Percentiles rank a stretch among this genome's conserved stretches.
Evolutionary conservation across 306 rosid species (phyloP).

Genomic region (Citrullus colocynthis): DNA sequence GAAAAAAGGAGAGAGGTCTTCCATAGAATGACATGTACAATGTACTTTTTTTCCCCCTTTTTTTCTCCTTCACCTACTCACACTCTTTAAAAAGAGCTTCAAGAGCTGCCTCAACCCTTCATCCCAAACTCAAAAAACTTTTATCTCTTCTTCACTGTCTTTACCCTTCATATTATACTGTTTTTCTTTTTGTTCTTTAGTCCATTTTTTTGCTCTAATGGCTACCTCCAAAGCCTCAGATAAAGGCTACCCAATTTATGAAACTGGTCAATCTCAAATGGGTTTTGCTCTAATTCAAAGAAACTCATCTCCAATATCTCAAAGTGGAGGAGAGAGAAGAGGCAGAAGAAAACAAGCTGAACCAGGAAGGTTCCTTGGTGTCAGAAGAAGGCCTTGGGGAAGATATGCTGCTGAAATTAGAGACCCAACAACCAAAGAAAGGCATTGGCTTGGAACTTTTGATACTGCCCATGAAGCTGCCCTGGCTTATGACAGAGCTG

Average conservation of each 20-base stretch:
- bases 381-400: constrained; percentile 93
- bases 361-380: constrained; percentile 91
- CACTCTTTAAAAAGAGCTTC: constrained; percentile 44
- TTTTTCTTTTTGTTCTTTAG: background rate
- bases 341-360: constrained; percentile 83
- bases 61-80: constrained; percentile 30
- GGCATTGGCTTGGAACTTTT: constrained; percentile 98
- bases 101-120: constrained; percentile 17
- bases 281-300: constrained; percentile 50
- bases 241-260: constrained; percentile 26
- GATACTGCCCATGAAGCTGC: constrained; percentile 99
- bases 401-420: constrained; percentile 95
- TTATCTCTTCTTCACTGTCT: constrained; percentile 12
- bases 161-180: background rate
- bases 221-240: constrained; percentile 60
- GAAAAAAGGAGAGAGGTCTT: constrained; percentile 25
- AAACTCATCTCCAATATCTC: constrained; percentile 34
- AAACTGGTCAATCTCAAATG: constrained; percentile 36
- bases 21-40: constrained; percentile 44
- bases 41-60: constrained; percentile 13
- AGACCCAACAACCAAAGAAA: constrained; percentile 94
- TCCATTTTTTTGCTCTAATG: constrained; percentile 23
- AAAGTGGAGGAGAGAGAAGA: constrained; percentile 47
- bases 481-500: constrained; percentile 98
- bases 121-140: constrained; percentile 18